phyloP scores from a whole-genome alignment of 2,329 filamentous ascomycete species.

The Aspergillus pseudoglaucus region DNA sequence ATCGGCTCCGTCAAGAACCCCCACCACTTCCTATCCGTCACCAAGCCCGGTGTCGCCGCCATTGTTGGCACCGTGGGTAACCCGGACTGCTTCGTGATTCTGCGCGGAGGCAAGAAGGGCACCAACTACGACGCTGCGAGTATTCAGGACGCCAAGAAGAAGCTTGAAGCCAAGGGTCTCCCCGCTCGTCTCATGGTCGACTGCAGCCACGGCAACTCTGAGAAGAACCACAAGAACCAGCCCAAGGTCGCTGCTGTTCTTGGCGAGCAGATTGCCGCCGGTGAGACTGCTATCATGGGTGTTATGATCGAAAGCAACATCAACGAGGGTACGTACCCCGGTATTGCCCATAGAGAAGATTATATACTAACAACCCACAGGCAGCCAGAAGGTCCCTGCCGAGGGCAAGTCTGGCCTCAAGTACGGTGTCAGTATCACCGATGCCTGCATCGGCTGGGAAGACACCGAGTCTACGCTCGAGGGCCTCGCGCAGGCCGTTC shows the following conservation, averaged over 20 bases:
- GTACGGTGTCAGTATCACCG: constrained; percentile 94
- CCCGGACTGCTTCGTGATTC: constrained; percentile 93
- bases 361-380: constrained; percentile 18
- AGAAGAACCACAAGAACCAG: constrained; percentile 96
- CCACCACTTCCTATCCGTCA: constrained; percentile 95
- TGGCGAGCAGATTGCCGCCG: constrained; percentile 75
- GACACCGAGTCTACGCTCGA: constrained; percentile 77
- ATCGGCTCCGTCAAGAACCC: constrained; percentile 87
- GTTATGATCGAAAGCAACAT: constrained; percentile 99
- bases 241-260: constrained; percentile 80
- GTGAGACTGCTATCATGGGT: constrained; percentile 84
- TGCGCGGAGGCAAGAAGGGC: constrained; percentile 84
- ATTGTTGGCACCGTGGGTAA: constrained; percentile 94
- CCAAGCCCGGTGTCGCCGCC: constrained; percentile 89
- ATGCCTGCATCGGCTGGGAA: constrained; percentile 93
- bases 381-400: constrained; percentile 82
- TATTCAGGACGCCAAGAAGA: constrained; percentile 74
- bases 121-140: constrained; percentile 88
- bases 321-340: constrained; percentile 63
- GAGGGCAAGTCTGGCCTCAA: constrained; percentile 80
- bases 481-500: constrained; percentile 71
- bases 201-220: constrained; percentile 93
- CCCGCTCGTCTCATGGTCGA: constrained; percentile 86
- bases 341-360: not conserved
- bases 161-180: constrained; percentile 67